Conservation (phyloP, 306 rosid genomes). For the Inga laurina region DNA sequence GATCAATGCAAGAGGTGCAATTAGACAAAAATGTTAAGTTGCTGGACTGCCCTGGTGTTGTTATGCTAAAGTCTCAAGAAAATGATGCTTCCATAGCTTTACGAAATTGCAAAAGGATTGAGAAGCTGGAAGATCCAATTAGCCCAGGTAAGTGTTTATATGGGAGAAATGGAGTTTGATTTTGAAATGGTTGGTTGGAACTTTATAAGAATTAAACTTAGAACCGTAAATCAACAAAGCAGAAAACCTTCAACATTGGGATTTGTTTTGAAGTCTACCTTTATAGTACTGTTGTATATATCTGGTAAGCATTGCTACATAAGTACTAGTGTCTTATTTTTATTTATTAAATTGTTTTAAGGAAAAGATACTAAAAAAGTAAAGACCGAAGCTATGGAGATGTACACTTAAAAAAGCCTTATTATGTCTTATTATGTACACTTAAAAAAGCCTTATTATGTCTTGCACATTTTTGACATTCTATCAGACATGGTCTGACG, state of each 20-base stretch:
- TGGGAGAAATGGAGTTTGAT: not conserved
- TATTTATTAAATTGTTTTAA: not conserved
- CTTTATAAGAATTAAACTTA: not conserved
- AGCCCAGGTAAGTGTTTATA: slow-evolving; percentile 63
- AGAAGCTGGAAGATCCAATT: slow-evolving; percentile 85
- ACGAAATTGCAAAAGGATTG: slow-evolving; percentile 80
- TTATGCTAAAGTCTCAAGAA: slow-evolving; percentile 60
- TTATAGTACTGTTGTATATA: not conserved
- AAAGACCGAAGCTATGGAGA: not conserved
- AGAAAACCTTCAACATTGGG: not conserved
- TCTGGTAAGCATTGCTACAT: not conserved
- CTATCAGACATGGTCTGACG: not conserved
- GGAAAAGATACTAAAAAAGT: not conserved
- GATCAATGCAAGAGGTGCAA: slow-evolving; percentile 81
- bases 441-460: not conserved
- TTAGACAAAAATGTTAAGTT: slow-evolving; percentile 72
- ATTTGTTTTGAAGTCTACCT: not conserved
- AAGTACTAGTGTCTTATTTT: not conserved
- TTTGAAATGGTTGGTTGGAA: not conserved
- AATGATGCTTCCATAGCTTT: slow-evolving; percentile 63
- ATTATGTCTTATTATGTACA: not conserved
- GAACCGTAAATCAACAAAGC: not conserved
- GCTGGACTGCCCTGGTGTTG: slow-evolving; percentile 83
- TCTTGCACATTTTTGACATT: not conserved
- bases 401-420: not conserved